phyloP scores from a whole-genome alignment of 805 yeast species.

The Maudiozyma pseudohumilis region DNA sequence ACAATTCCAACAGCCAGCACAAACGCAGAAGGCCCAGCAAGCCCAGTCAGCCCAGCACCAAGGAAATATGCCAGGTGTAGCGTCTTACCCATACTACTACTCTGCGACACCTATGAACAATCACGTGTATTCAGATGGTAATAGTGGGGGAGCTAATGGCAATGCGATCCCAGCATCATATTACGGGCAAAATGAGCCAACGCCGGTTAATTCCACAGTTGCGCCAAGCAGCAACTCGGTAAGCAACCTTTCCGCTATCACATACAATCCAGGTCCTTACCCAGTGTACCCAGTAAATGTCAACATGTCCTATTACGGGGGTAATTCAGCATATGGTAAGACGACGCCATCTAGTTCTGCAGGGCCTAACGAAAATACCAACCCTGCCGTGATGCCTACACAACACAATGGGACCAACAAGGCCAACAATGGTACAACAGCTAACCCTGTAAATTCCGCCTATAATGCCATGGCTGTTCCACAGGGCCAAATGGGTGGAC shows the following conservation, averaged over 20 bases:
- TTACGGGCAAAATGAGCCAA: slow-evolving; percentile 2
- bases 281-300: slow-evolving; percentile 8
- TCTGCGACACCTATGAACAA: neutral
- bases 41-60: neutral
- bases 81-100: slow-evolving; percentile 6
- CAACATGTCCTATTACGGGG: slow-evolving; percentile 9
- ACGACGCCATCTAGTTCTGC: neutral
- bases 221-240: neutral
- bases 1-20: slow-evolving; percentile 10
- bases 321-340: slow-evolving; percentile 1
- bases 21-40: slow-evolving; percentile 1
- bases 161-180: slow-evolving; percentile 2
- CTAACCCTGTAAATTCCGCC: neutral
- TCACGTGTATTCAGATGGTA: slow-evolving; percentile 4
- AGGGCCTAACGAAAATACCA: neutral
- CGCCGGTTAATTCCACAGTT: neutral
- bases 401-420: slow-evolving; percentile 4
- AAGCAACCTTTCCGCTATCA: slow-evolving; percentile 1
- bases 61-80: neutral
- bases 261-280: slow-evolving; percentile 4
- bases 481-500: slow-evolving; percentile 2
- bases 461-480: slow-evolving; percentile 1
- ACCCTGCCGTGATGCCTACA: slow-evolving; percentile 4
- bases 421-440: neutral
- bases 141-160: neutral